phyloP scores from a whole-genome alignment of 2,329 filamentous ascomycete genomes.

The Dryadomyces quercivorus region DNA sequence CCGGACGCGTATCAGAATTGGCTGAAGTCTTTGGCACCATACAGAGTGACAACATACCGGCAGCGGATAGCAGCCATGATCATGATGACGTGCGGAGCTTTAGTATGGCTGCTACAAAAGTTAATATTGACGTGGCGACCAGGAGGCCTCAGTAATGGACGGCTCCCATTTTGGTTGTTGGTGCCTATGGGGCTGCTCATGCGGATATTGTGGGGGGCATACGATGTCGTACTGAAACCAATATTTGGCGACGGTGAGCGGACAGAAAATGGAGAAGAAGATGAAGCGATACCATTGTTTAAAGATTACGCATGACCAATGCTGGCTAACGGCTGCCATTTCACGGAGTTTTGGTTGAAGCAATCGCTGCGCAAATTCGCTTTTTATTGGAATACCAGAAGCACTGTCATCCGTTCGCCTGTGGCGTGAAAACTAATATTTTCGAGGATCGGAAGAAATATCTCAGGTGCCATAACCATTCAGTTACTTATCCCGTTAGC shows the following conservation, averaged over 20 bases:
- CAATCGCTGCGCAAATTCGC: no score
- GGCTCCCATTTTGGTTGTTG: conserved; percentile 54
- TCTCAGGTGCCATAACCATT: not conserved
- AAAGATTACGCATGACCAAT: not conserved
- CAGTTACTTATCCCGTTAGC: not conserved
- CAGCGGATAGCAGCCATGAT: conserved; percentile 55
- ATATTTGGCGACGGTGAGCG: conserved; percentile 82
- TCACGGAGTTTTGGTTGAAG: not conserved
- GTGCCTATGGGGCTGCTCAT: conserved; percentile 39
- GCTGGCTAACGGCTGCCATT: not conserved
- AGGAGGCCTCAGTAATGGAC: conserved; percentile 23
- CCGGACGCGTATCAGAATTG: conserved; percentile 68
- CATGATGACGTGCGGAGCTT: conserved; percentile 50
- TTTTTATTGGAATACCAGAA: no score
- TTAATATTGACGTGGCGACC: not conserved
- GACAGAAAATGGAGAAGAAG: conserved; percentile 25
- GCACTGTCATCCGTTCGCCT: no score
- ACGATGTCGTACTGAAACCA: conserved; percentile 36
- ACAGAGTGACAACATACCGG: conserved; percentile 51
- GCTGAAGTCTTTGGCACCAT: conserved; percentile 56
- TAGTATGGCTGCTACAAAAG: conserved; percentile 39
- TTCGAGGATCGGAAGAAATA: no score
- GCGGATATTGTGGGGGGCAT: conserved; percentile 30
- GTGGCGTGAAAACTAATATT: no score
- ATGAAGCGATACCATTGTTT: not conserved